Evolutionary conservation across 2,329 filamentous ascomycete species (phyloP), one percentile per base, ranked within the genome.

Genomic region (Claviceps capensis): DNA sequence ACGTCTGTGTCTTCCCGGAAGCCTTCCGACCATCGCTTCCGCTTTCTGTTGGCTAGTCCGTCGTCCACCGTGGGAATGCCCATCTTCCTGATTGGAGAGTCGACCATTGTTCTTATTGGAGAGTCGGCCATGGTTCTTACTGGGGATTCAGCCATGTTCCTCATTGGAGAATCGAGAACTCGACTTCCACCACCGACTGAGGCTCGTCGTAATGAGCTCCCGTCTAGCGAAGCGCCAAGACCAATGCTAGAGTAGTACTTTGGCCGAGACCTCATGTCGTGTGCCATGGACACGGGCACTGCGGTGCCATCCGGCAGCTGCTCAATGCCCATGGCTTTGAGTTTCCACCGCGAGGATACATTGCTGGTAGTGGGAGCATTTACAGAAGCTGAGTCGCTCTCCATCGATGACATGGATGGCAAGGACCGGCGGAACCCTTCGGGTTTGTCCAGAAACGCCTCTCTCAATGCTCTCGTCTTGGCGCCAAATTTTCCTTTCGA

Each of bases 241-340:
- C 47, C 47, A 16, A 37, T 42, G 41, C 49, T 38, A 16, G 51
- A 30, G 22, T 55, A 48, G 19, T 37, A 50, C 3, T 13, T 48
- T 5, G 47, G 47, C 11, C 48, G 36, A 17, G 43, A 49, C 19
- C 43, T 47, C 53, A 74, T 69, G 26, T 75, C 70, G 38, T 69
- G 58, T 13, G 73, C 74, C 42, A 80, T 65, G 2, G 69, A 67
- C 55, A 79, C 76, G 5, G 76, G 76, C 2, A 78, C 58, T 54
- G 74, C 76, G 47, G 73, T 70, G n/a, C 76, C 71, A 55, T 79
- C 71, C 4, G 73, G 69, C 69, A 77, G 72, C 55, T 71, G 73
- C 2, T 77, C 73, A 17, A 79, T 68, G 9, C 71, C 72, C 71
- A 74, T 73, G 43, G 72, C 71, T 49, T 73, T 74, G 53, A 75